Evolutionary conservation across 2,329 filamentous ascomycete genomes (phyloP).

Genomic region (Neonectria punicea): DNA sequence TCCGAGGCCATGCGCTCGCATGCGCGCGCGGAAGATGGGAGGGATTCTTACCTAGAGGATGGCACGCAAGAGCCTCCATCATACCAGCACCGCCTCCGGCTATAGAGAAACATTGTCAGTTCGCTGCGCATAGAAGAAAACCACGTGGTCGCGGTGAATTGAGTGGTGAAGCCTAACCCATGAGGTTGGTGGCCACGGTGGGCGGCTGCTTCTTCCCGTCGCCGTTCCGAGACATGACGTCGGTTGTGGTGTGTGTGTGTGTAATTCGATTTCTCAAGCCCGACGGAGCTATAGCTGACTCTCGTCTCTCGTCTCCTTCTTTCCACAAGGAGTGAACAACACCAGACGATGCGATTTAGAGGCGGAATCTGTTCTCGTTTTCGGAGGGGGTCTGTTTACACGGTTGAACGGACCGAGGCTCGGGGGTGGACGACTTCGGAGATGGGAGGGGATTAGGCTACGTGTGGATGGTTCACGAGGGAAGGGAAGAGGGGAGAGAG

Average conservation of each 20-base stretch:
- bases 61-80: conserved; percentile 98
- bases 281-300: neutral
- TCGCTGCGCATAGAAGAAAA: conserved; percentile 25
- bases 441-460: neutral
- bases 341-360: neutral
- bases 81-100: conserved; percentile 97
- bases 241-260: neutral
- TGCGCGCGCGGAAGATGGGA: conserved; percentile 16
- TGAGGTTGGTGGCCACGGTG: conserved; percentile 88
- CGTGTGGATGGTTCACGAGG: neutral
- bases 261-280: neutral
- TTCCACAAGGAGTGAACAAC: neutral
- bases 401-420: conserved; percentile 2
- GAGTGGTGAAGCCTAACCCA: conserved; percentile 71
- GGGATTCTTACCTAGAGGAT: conserved; percentile 79
- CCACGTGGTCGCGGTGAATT: conserved; percentile 8
- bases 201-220: conserved; percentile 75
- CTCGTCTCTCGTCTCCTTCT: neutral
- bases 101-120: conserved; percentile 49
- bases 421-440: conserved; percentile 8
- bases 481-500: neutral
- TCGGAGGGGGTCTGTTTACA: neutral
- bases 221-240: conserved; percentile 48
- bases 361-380: neutral
- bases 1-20: conserved; percentile 1